Base-by-base conservation (phyloP, 2,329 filamentous ascomycete species). In the Hawksworthiomyces lignivorus region DNA sequence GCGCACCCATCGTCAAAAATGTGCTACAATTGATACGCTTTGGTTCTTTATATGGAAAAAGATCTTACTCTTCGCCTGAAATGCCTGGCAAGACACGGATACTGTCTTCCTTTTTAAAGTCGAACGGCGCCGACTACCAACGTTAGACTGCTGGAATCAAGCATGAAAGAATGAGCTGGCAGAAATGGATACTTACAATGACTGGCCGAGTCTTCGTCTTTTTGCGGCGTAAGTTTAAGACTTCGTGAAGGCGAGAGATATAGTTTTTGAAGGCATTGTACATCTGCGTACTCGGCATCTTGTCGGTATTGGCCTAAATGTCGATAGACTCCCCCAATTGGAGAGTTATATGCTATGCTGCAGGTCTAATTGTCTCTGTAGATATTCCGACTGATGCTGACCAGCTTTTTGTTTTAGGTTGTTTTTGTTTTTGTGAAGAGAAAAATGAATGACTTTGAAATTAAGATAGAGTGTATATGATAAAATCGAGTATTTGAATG, bases 1-100 rank as follows among this genome's bases (percentile, higher is more conserved):
- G 28, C n/a, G n/a, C n/a, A n/a, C n/a, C n/a, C n/a, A n/a, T n/a
- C n/a, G n/a, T n/a, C n/a, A n/a, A n/a, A n/a, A n/a, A n/a, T n/a
- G n/a, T n/a, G n/a, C n/a, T n/a, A n/a, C n/a, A n/a, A n/a, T n/a
- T n/a, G n/a, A n/a, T n/a, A n/a, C n/a, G n/a, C n/a, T n/a, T n/a
- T n/a, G n/a, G n/a, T n/a, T n/a, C n/a, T n/a, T n/a, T n/a, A n/a
- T n/a, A n/a, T n/a, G n/a, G 4, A 6, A 11, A 5, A 63, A 26
- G 24, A 26, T 12, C 74, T 58, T 67, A 79, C 75, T 81, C 74
- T 50, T 78, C 72, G 49, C 75, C 66, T 34, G 70, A 72, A 31
- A 79, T 62, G 29, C 75, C 76, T 3, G 73, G 73, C 12, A 80
- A 60, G 32, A 59, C 28, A 34, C 38, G 18, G 17, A 41, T 60